These are phyloP conservation scores for Ziziphus jujuba DNA, from an alignment of 306 rosid genomes.

Conservation along the genomic window DNA sequence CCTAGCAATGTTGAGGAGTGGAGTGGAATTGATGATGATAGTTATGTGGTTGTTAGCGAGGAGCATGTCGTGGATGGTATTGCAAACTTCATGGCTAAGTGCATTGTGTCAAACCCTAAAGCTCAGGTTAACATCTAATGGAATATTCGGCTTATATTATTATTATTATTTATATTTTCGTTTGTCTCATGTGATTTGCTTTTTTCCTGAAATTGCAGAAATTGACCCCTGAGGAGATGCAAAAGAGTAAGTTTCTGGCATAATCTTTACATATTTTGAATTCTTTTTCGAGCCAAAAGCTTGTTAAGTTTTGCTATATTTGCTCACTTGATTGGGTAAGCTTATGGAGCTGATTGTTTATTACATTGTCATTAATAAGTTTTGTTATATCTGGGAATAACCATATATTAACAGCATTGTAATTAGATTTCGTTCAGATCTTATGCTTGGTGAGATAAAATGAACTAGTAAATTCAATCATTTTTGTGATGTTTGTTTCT, in stretches of 20 bases:
- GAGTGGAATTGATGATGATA: conserved; percentile 85
- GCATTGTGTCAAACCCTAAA: conserved; percentile 81
- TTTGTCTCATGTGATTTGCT: conserved; percentile 8
- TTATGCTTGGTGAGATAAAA: not conserved
- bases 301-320: conserved; percentile 2
- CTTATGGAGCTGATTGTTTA: not conserved
- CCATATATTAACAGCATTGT: not conserved
- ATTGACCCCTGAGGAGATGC: conserved; percentile 81
- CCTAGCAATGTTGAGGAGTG: conserved; percentile 66
- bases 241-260: conserved; percentile 55
- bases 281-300: conserved; percentile 11
- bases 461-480: not conserved
- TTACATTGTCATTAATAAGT: not conserved
- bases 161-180: conserved; percentile 4
- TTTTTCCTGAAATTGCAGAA: conserved; percentile 56
- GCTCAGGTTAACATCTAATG: conserved; percentile 46
- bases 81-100: conserved; percentile 88
- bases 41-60: conserved; percentile 70
- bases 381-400: not conserved
- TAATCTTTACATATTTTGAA: conserved; percentile 6
- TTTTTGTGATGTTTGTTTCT: conserved; percentile 7
- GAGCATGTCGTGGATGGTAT: conserved; percentile 95
- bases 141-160: not conserved
- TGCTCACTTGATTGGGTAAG: not conserved
- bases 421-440: not conserved